These are phyloP conservation scores for Agaricus sinodeliciosus DNA, from an alignment of 768 basidiomycete species.

Conservation along the genomic window DNA sequence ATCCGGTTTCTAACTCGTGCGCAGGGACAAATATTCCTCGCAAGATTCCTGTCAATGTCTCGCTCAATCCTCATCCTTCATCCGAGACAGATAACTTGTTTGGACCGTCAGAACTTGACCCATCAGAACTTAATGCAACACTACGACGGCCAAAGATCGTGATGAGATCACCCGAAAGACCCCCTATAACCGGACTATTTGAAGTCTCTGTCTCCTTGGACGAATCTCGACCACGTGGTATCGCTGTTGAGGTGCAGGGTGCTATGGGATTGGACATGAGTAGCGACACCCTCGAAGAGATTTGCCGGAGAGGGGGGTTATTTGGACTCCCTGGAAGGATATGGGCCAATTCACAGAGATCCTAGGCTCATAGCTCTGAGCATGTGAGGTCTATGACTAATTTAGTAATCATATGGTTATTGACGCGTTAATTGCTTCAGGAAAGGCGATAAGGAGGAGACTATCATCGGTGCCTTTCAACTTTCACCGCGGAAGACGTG, in stretches of 20 bases:
- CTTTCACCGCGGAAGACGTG: too few relatives aligned
- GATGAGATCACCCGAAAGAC: slow-evolving; percentile 60
- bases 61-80: slow-evolving; percentile 44
- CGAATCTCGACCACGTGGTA: slow-evolving; percentile 44
- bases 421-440: too few relatives aligned
- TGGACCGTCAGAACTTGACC: slow-evolving; percentile 32
- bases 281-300: slow-evolving; percentile 56
- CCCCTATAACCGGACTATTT: slow-evolving; percentile 58
- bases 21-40: slow-evolving; percentile 47
- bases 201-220: slow-evolving; percentile 62
- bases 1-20: slow-evolving; percentile 3
- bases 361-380: slow-evolving; percentile 5
- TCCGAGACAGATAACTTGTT: slow-evolving; percentile 35
- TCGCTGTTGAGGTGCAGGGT: slow-evolving; percentile 51
- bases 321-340: slow-evolving; percentile 65
- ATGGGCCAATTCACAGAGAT: slow-evolving; percentile 38
- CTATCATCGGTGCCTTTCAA: too few relatives aligned
- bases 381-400: too few relatives aligned
- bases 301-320: slow-evolving; percentile 64
- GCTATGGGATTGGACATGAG: slow-evolving; percentile 53
- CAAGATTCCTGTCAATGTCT: slow-evolving; percentile 70
- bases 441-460: too few relatives aligned
- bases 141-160: slow-evolving; percentile 47
- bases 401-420: too few relatives aligned
- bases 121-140: slow-evolving; percentile 30